Base-by-base conservation (phyloP, 2,329 filamentous ascomycete genomes). In the Penicillium frequentans region DNA sequence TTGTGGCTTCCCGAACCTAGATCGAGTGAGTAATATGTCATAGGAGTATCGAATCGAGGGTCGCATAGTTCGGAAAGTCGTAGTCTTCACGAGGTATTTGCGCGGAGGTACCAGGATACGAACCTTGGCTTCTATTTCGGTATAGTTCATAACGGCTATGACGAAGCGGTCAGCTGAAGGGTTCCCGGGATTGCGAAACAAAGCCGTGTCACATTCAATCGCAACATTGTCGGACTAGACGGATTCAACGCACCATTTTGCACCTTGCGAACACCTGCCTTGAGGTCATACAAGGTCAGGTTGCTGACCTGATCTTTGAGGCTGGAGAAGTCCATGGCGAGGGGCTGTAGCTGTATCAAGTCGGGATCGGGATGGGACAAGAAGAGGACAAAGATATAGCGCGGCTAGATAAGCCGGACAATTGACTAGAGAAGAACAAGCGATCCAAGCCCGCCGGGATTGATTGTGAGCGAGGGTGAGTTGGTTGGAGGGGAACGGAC, bases 131-230 rank as follows among this genome's bases (percentile, higher is more conserved):
- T 96, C 91, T 90, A 95, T 93, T 73, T 97, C 93, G 43, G 93
- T 96, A 76, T 93, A 96, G 79, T 96, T 97, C 93, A 97, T 96
- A 59, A 96, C 92, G 64, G 92, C 92, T 96, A 69, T 62, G 58
- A 47, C 42, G 60, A 52, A 57, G 62, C 52, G 57, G 62, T 68
- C 58, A 66, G 58, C 57, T 55, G 59, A 42, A 54, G 51, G 44
- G 13, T 54, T 49, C 49, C 52, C 57, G 52, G 27, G 45, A 56
- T 49, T 45, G 19, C 16, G 21, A 45, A 35, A 58, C 19, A 48
- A 57, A 54, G 39, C n/a, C 16, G 21, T 46, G 26, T 51, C 24
- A 39, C 31, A 35, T 48, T 54, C 23, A 46, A 52, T 23, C n/a
- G 43, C 52, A 55, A 37, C 13, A 27, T 6, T 35, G 23, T 43